A percentile compares a stretch with the other conserved stretches of the same genome.
Conservation (phyloP, 1,284 basidiomycete genomes). For the Leccinum holopus region DNA sequence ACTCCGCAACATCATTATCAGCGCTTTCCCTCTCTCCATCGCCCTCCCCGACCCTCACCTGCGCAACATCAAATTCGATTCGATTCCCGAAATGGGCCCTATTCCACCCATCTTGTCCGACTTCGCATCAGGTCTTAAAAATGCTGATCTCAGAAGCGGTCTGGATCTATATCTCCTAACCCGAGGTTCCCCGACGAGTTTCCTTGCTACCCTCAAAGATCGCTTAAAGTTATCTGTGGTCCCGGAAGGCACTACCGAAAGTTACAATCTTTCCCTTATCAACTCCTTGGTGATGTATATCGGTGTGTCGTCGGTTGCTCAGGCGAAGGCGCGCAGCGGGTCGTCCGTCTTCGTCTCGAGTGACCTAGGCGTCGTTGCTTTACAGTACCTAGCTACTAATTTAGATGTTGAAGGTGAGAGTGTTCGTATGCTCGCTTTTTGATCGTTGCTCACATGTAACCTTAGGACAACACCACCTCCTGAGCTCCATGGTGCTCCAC, state of each 20-base stretch:
- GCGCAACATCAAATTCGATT: slow-evolving; percentile 66
- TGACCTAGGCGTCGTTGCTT: slow-evolving; percentile 76
- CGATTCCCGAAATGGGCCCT: slow-evolving; percentile 84
- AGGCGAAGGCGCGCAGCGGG: slow-evolving; percentile 79
- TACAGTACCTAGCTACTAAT: slow-evolving; percentile 74
- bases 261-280: slow-evolving; percentile 87
- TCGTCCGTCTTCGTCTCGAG: slow-evolving; percentile 76
- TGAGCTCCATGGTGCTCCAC: slow-evolving; percentile 90
- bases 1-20: slow-evolving; percentile 94
- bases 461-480: slow-evolving; percentile 87
- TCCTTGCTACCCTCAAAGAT: slow-evolving; percentile 82
- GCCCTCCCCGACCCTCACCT: slow-evolving; percentile 88
- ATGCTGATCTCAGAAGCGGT: slow-evolving; percentile 71
- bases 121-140: slow-evolving; percentile 79
- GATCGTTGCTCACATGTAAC: slow-evolving; percentile 13
- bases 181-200: slow-evolving; percentile 60
- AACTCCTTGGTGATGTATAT: slow-evolving; percentile 96
- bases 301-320: slow-evolving; percentile 84
- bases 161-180: slow-evolving; percentile 84
- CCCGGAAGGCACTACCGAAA: slow-evolving; percentile 54
- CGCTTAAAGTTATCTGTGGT: slow-evolving; percentile 59
- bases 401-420: slow-evolving; percentile 86
- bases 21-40: slow-evolving; percentile 90
- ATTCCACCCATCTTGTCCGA: slow-evolving; percentile 91
- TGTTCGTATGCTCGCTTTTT: not conserved